These are phyloP conservation scores for Ormosia emarginata DNA, from an alignment of 306 rosid species.

Conservation along the genomic window DNA sequence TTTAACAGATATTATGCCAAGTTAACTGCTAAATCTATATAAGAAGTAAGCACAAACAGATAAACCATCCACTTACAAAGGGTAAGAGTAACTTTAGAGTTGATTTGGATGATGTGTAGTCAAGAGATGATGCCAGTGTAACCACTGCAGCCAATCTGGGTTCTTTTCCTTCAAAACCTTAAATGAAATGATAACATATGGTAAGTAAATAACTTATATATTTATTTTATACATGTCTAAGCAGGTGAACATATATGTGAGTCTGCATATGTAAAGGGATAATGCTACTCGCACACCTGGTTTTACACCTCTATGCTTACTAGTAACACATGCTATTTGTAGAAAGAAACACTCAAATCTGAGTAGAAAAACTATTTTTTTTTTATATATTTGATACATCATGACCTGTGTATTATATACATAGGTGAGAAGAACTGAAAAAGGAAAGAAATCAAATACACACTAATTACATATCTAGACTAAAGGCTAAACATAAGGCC, in stretches of 20 bases:
- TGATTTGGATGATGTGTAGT: constrained; percentile 90
- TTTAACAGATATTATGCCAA: constrained; percentile 5
- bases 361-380: too few species aligned
- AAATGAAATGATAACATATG: constrained; percentile 14
- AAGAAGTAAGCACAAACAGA: constrained; percentile 5
- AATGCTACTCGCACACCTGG: not conserved
- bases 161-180: constrained; percentile 78
- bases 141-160: constrained; percentile 82
- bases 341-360: too few species aligned
- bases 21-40: constrained; percentile 3
- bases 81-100: constrained; percentile 81
- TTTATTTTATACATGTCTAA: constrained; percentile 3
- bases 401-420: too few species aligned
- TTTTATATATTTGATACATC: too few species aligned
- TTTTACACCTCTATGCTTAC: constrained; percentile 1
- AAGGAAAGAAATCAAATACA: too few species aligned
- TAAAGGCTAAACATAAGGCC: too few species aligned
- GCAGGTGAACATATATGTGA: not conserved
- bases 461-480: too few species aligned
- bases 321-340: not conserved
- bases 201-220: constrained; percentile 9
- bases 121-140: constrained; percentile 92
- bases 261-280: not conserved
- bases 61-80: constrained; percentile 65
- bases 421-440: too few species aligned